A percentile compares a stretch with the other conserved stretches of the same genome.
Evolutionary conservation across 306 rosid species (phyloP).

Genomic region (Cucumis sativus): Cucumber_9930_V3 NC_026657.2:38321501-38322000

Average conservation of each 20-base stretch:
- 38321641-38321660: constrained; percentile 36
- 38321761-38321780: constrained; percentile 19
- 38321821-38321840: constrained; percentile 28
- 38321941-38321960: constrained; percentile 35
- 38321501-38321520: not conserved
- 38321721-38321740: constrained; percentile 27
- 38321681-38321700: constrained; percentile 20
- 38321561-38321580: not conserved
- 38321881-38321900: constrained; percentile 6
- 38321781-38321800: constrained; percentile 15
- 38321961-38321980: constrained; percentile 24
- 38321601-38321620: constrained; percentile 17
- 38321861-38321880: constrained; percentile 10
- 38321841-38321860: constrained; percentile 27
- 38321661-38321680: constrained; percentile 16
- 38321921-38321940: constrained; percentile 15
- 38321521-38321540: not conserved
- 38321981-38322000: constrained; percentile 31
- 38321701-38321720: constrained; percentile 41
- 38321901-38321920: constrained; percentile 31
- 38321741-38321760: constrained; percentile 34
- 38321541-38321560: not conserved
- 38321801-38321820: constrained; percentile 16
- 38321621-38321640: constrained; percentile 17
- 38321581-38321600: constrained; percentile 34